phyloP scores from a whole-genome alignment of 2,329 filamentous ascomycete species.

The Monilinia aucupariae region DNA sequence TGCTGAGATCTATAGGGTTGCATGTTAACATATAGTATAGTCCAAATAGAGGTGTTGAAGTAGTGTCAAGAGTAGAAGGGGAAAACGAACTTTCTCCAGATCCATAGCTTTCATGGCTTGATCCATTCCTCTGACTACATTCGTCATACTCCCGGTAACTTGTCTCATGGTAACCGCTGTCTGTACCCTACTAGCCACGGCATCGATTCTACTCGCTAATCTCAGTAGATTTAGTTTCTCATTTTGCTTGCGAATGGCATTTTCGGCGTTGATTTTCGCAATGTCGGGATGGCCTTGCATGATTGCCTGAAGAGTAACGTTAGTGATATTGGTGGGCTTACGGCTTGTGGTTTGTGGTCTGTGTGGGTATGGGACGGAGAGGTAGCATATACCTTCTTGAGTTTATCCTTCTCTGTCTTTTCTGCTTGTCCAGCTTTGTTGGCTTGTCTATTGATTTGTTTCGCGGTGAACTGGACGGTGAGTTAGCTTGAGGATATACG shows the following conservation, averaged over 20 bases:
- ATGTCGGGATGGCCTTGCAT: constrained; percentile 55
- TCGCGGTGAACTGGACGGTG: constrained; percentile 49
- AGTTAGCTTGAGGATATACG: constrained; percentile 16
- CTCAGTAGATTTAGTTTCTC: constrained; percentile 55
- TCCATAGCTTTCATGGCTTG: constrained; percentile 59
- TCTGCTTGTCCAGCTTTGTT: constrained; percentile 57
- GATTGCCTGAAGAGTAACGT: constrained; percentile 43
- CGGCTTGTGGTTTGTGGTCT: neutral
- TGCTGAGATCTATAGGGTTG: constrained; percentile 48
- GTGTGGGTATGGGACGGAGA: neutral
- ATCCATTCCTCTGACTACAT: constrained; percentile 58
- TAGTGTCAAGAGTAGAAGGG: neutral
- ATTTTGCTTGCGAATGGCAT: constrained; percentile 58
- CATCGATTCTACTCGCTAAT: constrained; percentile 53
- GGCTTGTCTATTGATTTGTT: constrained; percentile 57
- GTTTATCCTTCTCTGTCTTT: constrained; percentile 53
- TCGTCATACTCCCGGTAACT: constrained; percentile 56
- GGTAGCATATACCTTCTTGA: constrained; percentile 47
- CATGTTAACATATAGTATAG: constrained; percentile 14
- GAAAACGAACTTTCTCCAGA: constrained; percentile 49
- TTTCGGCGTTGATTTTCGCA: constrained; percentile 58
- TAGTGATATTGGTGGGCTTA: constrained; percentile 14
- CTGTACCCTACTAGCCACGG: constrained; percentile 54
- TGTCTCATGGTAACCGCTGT: constrained; percentile 58
- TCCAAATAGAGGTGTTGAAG: neutral